A percentile compares a stretch with the other conserved stretches of the same genome.
Conservation (phyloP, 176 grass and related monocot genomes). For the Aechmea fasciata region DNA sequence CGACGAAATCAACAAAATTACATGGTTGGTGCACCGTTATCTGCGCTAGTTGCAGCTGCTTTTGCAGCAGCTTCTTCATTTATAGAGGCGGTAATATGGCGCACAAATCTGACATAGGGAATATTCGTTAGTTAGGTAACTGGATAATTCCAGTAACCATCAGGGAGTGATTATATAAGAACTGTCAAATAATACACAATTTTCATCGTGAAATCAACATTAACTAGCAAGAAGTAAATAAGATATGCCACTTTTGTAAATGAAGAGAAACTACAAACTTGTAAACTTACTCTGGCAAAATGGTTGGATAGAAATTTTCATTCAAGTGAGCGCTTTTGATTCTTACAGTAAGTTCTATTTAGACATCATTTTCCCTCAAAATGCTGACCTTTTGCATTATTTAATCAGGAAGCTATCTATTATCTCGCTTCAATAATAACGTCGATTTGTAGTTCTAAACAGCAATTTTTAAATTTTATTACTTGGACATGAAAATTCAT, state of each 20-base stretch:
- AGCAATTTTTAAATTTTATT: neutral
- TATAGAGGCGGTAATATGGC: slow-evolving; percentile 48
- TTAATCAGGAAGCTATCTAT: no score
- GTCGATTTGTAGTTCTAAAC: no score
- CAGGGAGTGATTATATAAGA: slow-evolving; percentile 1
- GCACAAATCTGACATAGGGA: slow-evolving; percentile 31
- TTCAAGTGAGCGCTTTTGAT: no score
- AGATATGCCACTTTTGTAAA: neutral
- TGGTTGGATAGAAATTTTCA: no score
- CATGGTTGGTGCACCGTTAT: slow-evolving; percentile 70
- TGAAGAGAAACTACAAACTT: neutral
- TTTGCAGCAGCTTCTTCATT: slow-evolving; percentile 76
- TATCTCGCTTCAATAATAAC: no score
- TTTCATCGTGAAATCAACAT: neutral
- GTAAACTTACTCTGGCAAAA: neutral
- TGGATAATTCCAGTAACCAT: neutral
- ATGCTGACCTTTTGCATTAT: no score
- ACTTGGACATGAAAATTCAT: neutral
- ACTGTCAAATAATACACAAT: neutral
- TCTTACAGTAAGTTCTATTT: no score
- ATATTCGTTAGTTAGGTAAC: neutral
- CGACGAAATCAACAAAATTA: slow-evolving; percentile 10
- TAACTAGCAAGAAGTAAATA: neutral
- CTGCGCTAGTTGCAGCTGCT: slow-evolving; percentile 33
- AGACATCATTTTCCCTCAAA: no score